Percentiles rank a stretch among this genome's conserved stretches.
Evolutionary conservation across 2,329 filamentous ascomycete genomes (phyloP).

Genomic region (Colletotrichum caudatum): DNA sequence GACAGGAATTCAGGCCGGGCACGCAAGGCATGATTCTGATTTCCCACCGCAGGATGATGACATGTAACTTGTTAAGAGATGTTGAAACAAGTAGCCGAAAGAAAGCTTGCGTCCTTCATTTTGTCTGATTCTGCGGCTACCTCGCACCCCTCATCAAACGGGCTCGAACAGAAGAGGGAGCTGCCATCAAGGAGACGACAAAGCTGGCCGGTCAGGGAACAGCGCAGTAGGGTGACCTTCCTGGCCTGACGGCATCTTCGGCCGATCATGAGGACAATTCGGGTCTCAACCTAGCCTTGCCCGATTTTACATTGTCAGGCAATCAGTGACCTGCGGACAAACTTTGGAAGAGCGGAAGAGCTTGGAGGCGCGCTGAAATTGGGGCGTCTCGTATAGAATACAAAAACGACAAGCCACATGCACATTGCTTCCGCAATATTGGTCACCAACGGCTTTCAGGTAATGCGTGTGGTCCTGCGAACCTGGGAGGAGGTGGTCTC

Average conservation of each 20-base stretch:
- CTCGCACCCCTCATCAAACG: background rate
- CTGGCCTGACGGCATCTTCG: background rate
- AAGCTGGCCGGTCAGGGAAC: background rate
- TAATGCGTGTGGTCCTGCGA: background rate
- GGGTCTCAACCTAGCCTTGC: background rate
- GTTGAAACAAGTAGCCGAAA: background rate
- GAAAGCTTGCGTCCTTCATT: background rate
- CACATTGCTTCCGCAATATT: background rate
- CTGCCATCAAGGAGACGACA: background rate
- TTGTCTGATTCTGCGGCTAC: background rate
- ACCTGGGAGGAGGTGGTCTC: constrained; percentile 10
- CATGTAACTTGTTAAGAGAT: background rate
- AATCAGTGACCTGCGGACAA: background rate
- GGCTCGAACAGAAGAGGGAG: background rate
- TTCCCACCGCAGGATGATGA: background rate
- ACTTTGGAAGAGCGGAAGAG: background rate
- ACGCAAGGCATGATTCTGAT: background rate
- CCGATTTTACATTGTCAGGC: constrained; percentile 4
- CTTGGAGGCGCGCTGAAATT: background rate
- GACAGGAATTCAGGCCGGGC: background rate
- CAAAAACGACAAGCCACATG: background rate
- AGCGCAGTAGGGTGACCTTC: background rate
- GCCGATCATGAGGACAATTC: constrained; percentile 5
- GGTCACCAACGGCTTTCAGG: background rate
- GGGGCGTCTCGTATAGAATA: background rate